These are phyloP conservation scores for Beauveria medogensis DNA, from an alignment of 2,329 filamentous ascomycete genomes.

Conservation along the genomic window DNA sequence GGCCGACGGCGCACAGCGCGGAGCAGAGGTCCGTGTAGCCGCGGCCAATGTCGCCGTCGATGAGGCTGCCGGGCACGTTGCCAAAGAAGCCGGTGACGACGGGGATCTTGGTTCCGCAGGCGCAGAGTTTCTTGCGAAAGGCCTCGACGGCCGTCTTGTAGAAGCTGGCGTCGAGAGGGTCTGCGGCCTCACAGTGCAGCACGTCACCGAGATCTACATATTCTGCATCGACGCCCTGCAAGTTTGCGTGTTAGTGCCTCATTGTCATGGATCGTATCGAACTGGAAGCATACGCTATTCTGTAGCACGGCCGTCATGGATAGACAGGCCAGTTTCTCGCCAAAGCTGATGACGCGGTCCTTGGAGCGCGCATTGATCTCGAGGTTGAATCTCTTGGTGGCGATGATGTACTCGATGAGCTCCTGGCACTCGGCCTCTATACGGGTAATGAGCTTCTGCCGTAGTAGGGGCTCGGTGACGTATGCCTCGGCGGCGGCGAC, in stretches of 20 bases:
- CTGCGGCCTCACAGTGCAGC: slow-evolving; percentile 57
- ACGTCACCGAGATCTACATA: slow-evolving; percentile 85
- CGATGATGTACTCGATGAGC: slow-evolving; percentile 64
- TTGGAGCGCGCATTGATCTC: slow-evolving; percentile 73
- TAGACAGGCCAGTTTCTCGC: slow-evolving; percentile 89
- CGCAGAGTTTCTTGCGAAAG: slow-evolving; percentile 55
- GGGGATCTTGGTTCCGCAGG: slow-evolving; percentile 61
- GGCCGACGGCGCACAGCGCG: slow-evolving; percentile 79
- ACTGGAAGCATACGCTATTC: slow-evolving; percentile 47
- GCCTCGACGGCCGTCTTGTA: slow-evolving; percentile 56
- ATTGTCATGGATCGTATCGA: too few species aligned
- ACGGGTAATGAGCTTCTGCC: slow-evolving; percentile 50
- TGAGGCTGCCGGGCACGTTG: slow-evolving; percentile 79
- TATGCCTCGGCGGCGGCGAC: slow-evolving; percentile 59
- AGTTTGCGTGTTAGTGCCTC: slow-evolving; percentile 19
- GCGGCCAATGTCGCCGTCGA: slow-evolving; percentile 81
- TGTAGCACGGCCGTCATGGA: slow-evolving; percentile 82
- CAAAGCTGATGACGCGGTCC: slow-evolving; percentile 86
- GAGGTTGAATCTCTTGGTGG: slow-evolving; percentile 57
- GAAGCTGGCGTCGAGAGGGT: slow-evolving; percentile 57
- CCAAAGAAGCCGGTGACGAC: slow-evolving; percentile 94
- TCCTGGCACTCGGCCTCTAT: slow-evolving; percentile 75
- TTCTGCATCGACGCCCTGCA: slow-evolving; percentile 67
- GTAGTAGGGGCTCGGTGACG: slow-evolving; percentile 49
- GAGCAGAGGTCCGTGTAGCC: slow-evolving; percentile 97